A percentile compares a stretch with the other conserved stretches of the same genome.
These are phyloP conservation scores for Monilinia fructigena DNA, from an alignment of 2,329 filamentous ascomycete species.

Conservation along the genomic window DNA sequence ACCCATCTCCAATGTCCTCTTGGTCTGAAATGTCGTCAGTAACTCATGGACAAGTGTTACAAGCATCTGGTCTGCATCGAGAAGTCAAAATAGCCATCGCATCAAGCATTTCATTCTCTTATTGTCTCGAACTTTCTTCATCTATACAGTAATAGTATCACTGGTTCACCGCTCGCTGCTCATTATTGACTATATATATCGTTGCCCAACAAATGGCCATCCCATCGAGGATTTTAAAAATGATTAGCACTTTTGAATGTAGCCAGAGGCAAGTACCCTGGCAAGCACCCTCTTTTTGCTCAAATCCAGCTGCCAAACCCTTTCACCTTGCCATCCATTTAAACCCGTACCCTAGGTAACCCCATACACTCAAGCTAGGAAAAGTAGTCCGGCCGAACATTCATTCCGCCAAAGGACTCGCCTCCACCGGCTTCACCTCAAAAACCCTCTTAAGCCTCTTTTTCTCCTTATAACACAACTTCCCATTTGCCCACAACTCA, in stretches of 20 bases:
- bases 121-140: too few species aligned
- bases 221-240: neutral
- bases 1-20: slow-evolving; percentile 3
- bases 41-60: neutral
- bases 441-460: slow-evolving; percentile 13
- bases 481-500: slow-evolving; percentile 24
- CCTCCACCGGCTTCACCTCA: neutral
- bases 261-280: neutral
- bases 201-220: neutral
- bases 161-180: too few species aligned
- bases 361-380: too few species aligned
- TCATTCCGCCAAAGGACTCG: neutral
- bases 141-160: too few species aligned
- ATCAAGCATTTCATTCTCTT: neutral
- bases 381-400: neutral
- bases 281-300: neutral
- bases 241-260: neutral
- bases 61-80: neutral
- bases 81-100: neutral
- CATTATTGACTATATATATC: too few species aligned
- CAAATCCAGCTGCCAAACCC: too few species aligned
- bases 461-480: slow-evolving; percentile 15
- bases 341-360: too few species aligned
- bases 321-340: neutral
- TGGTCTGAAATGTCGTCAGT: neutral